Evolutionary conservation across 352 stramenopile genomes (phyloP), one percentile per base, ranked within the genome.

Genomic region (Phytopythium montanum): DNA sequence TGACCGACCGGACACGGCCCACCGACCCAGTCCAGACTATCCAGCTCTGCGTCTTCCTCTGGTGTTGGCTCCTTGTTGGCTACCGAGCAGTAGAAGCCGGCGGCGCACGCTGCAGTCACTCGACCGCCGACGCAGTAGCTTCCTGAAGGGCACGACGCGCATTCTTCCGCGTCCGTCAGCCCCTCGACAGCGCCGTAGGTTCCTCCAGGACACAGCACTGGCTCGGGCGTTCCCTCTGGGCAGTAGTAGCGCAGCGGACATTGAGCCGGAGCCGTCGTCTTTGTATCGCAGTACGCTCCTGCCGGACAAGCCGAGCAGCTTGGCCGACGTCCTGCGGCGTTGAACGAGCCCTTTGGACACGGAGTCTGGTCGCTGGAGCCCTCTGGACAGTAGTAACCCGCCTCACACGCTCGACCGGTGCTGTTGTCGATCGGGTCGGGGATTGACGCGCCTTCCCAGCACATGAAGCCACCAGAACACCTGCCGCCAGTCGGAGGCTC

Each of bases 21-120:
- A 38, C 83, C 83, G 26, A 76, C 14, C 25, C 45, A 79, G 25
- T 54, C 34, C 6, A 39, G 28, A 14, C 68, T 50, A 48, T 39
- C 34, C 28, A 52, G 38, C 4, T 23, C 16, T 0, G 18, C 28
- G 46, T 64, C 60, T 23, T 67, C 34, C 29, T 39, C n/a, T 41
- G 80, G 85, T 52, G 87, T 87, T 0, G 85, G 81, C 5, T 76
- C 58, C 16, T 72, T 29, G 34, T 95, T 93, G 54, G 66, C 70
- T 26, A 88, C 38, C 44, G 80, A 90, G 65, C 87, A 97, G 59
- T 91, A 95, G 65, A 89, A 95, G 0, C 87, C 90, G n/a, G 78
- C 75, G 14, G 86, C 65, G 56, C 90, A 97, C 4, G 72, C 77
- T 21, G 75, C 87, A 5, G 86, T 91, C 28, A 94, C 49, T 3